phyloP scores from a whole-genome alignment of 1,284 basidiomycete species.

The Porodaedalea pini region DNA sequence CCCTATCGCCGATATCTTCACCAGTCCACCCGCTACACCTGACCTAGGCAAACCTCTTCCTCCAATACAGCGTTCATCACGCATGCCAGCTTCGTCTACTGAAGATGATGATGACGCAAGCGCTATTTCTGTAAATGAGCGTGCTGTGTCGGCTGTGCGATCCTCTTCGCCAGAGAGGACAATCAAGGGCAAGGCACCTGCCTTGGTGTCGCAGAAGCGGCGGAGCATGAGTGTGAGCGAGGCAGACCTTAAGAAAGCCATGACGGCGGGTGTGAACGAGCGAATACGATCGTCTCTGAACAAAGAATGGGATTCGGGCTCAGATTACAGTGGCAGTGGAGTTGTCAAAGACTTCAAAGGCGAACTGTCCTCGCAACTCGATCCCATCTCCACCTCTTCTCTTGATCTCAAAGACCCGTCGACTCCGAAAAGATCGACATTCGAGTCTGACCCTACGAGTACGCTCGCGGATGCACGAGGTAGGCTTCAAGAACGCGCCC shows the following conservation, averaged over 20 bases:
- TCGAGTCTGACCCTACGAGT: conserved; percentile 20
- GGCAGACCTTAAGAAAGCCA: conserved; percentile 52
- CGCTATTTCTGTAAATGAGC: conserved; percentile 55
- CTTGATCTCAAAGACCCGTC: conserved; percentile 65
- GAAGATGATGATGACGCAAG: conserved; percentile 44
- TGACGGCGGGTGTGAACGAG: conserved; percentile 34
- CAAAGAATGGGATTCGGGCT: conserved; percentile 31
- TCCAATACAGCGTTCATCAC: conserved; percentile 39
- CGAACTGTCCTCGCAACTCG: conserved; percentile 56
- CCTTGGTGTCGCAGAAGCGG: conserved; percentile 42
- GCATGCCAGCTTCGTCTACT: conserved; percentile 27
- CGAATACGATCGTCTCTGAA: conserved; percentile 31
- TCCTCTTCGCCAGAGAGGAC: conserved; percentile 26
- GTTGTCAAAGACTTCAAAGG: conserved; percentile 69
- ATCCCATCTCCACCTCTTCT: conserved; percentile 45
- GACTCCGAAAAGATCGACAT: conserved; percentile 44
- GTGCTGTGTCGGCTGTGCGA: conserved; percentile 35
- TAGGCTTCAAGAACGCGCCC: conserved; percentile 12
- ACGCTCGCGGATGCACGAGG: conserved; percentile 16
- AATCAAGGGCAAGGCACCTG: conserved; percentile 21
- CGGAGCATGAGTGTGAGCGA: conserved; percentile 75
- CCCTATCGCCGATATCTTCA: conserved; percentile 52
- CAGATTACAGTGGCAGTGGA: conserved; percentile 54
- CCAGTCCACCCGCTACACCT: conserved; percentile 30
- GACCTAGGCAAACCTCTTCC: conserved; percentile 56